phyloP scores from a whole-genome alignment of 371 early-diverging fungal genomes.

The Fennellomyces sp. region DNA sequence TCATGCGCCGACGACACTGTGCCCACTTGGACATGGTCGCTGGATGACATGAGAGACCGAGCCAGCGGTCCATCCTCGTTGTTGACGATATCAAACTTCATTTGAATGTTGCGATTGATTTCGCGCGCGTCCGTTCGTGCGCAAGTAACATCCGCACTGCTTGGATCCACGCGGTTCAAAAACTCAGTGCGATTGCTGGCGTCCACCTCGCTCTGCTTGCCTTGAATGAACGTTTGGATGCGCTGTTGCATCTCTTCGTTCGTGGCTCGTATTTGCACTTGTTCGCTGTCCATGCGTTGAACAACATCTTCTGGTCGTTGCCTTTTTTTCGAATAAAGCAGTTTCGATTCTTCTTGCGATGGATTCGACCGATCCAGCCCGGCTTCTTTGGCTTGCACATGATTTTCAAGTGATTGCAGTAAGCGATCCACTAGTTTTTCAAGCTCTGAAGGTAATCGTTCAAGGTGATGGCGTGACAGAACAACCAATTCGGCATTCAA shows the following conservation, averaged over 20 bases:
- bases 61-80: slow-evolving; percentile 79
- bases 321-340: not conserved
- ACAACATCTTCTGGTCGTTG: slow-evolving; percentile 19
- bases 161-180: slow-evolving; percentile 45
- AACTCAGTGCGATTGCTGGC: slow-evolving; percentile 76
- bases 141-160: slow-evolving; percentile 50
- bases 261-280: slow-evolving; percentile 52
- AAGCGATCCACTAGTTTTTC: slow-evolving; percentile 39
- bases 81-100: slow-evolving; percentile 79
- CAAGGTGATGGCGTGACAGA: slow-evolving; percentile 32
- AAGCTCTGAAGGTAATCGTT: slow-evolving; percentile 34
- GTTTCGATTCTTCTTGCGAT: not conserved
- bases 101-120: slow-evolving; percentile 80
- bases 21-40: slow-evolving; percentile 9
- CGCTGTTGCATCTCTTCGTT: slow-evolving; percentile 45
- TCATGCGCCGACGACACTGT: not conserved
- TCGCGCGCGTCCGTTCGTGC: slow-evolving; percentile 76
- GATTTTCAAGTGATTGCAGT: slow-evolving; percentile 33
- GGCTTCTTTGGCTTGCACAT: slow-evolving; percentile 36
- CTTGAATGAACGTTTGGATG: slow-evolving; percentile 62
- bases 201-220: slow-evolving; percentile 68
- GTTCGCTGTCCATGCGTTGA: slow-evolving; percentile 39
- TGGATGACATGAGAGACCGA: slow-evolving; percentile 43
- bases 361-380: not conserved
- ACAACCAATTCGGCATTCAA: slow-evolving; percentile 39